Evolutionary conservation across 2,329 filamentous ascomycete species (phyloP).

Genomic region (Alternaria gansuensis): DNA sequence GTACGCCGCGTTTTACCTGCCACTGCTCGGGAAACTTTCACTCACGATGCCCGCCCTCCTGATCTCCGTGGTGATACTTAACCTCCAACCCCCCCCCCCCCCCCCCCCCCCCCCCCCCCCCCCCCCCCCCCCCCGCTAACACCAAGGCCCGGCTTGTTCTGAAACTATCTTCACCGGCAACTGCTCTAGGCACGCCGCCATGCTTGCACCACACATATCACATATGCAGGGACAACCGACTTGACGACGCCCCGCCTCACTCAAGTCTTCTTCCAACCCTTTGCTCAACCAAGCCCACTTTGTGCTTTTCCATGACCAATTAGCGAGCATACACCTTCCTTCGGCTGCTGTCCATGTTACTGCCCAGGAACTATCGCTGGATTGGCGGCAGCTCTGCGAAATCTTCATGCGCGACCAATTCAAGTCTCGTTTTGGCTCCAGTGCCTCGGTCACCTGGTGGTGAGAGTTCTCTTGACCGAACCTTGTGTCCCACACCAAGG

Average conservation of each 20-base stretch:
- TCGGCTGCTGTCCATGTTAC: constrained; percentile 23
- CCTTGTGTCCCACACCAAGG: constrained; percentile 1
- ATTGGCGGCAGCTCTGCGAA: constrained; percentile 31
- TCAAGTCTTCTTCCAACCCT: constrained; percentile 26
- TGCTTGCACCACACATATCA: constrained; percentile 11
- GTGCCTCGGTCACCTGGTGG: constrained; percentile 21
- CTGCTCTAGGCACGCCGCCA: constrained; percentile 10
- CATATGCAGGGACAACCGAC: constrained; percentile 13
- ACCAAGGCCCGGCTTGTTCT: constrained; percentile 27
- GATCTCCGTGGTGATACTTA: constrained; percentile 15
- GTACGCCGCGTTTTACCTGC: constrained; percentile 24
- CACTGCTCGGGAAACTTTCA: constrained; percentile 14
- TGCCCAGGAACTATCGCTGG: constrained; percentile 24
- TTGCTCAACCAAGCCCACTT: constrained; percentile 25
- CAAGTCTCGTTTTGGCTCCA: constrained; percentile 22
- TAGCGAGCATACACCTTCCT: constrained; percentile 28
- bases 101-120: too few species aligned
- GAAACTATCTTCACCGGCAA: constrained; percentile 25
- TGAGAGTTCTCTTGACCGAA: constrained; percentile 17
- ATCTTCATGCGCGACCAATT: constrained; percentile 26
- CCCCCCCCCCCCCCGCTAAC: too few species aligned
- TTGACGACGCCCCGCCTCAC: constrained; percentile 20
- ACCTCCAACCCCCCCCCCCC: constrained; percentile 1
- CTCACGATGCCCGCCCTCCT: constrained; percentile 16
- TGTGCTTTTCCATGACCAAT: constrained; percentile 28